Evolutionary conservation across 2,329 filamentous ascomycete genomes (phyloP), one percentile per base, ranked within the genome.

Genomic region (Sarocladiaceae sp.): DNA sequence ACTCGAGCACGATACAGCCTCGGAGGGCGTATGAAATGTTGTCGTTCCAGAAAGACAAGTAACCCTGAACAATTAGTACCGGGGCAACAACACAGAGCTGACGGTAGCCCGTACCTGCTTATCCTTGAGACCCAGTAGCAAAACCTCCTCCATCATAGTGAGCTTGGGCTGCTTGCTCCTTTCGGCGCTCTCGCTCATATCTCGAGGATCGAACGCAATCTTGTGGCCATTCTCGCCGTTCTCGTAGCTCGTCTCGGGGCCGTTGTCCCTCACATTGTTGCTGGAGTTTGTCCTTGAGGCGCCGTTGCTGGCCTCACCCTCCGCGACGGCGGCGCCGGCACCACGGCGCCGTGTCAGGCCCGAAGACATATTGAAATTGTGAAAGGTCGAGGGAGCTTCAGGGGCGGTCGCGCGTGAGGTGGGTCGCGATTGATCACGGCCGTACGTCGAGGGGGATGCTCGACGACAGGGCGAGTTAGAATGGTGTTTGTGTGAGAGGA

Each of bases 41-140:
- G 69, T 98, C 93, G 69, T 98, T 98, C 93, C 93, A 98, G 69
- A 98, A 98, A 23, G 91, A 97, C 51, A 98, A 82, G 63, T 98
- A 97, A 53, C 93, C 93, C 89, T 95, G 61, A 44, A 43, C 27
- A 21, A 16, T 32, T 18, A 43, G 27, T 11, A 43, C 10, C 5
- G 12, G 6, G 4, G 18, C 13, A 24, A n/a, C 12, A 10, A 6
- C 20, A 27, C 12, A 3, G 16, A 13, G 18, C 6, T n/a, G 7
- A 12, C 4, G 12, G 3, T 16, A 33, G 18, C 23, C 60, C 75
- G 61, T 71, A 95, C 89, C 82, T 98, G 93, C 73, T 97, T 98
- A 69, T 98, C 93, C 70, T 98, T 98, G 58, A 98, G 71, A 10
- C 93, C 93, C 67, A 98, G 79, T 58, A 98, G 74, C 60, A 98